These are phyloP conservation scores for Daldinia sp. DNA, from an alignment of 2,329 filamentous ascomycete genomes.

Conservation along the genomic window DNA sequence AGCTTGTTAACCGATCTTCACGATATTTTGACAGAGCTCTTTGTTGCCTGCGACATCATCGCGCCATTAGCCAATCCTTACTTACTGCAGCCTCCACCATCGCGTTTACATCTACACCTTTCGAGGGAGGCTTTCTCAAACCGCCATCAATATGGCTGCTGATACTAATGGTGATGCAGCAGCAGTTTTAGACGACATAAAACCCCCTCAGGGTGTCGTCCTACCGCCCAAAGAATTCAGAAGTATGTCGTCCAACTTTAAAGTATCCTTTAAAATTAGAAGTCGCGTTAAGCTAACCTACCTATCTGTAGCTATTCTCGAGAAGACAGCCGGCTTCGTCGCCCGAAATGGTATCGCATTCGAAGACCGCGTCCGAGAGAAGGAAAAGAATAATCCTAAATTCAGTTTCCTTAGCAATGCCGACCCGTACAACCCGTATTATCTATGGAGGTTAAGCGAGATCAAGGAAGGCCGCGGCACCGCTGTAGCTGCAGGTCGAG, in stretches of 20 bases:
- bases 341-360: slow-evolving; percentile 73
- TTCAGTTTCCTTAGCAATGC: slow-evolving; percentile 84
- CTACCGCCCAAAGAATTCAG: slow-evolving; percentile 90
- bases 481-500: slow-evolving; percentile 77
- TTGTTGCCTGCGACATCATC: slow-evolving; percentile 39
- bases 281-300: slow-evolving; percentile 52
- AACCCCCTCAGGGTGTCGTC: slow-evolving; percentile 83
- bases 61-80: slow-evolving; percentile 30
- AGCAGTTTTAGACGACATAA: slow-evolving; percentile 69
- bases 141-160: slow-evolving; percentile 49
- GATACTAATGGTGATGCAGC: slow-evolving; percentile 62
- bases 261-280: not conserved
- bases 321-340: slow-evolving; percentile 95
- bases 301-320: slow-evolving; percentile 63
- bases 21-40: slow-evolving; percentile 29
- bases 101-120: slow-evolving; percentile 17
- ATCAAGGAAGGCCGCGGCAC: slow-evolving; percentile 85
- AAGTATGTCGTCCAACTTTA: slow-evolving; percentile 54
- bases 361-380: slow-evolving; percentile 84
- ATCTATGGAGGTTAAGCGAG: slow-evolving; percentile 88
- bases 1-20: slow-evolving; percentile 11
- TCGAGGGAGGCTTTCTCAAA: slow-evolving; percentile 41
- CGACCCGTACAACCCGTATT: slow-evolving; percentile 89
- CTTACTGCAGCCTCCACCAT: slow-evolving; percentile 19
- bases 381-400: slow-evolving; percentile 84